Base-by-base conservation (phyloP, 208 protist genomes). In the Acanthamoeba triangularis region DNA sequence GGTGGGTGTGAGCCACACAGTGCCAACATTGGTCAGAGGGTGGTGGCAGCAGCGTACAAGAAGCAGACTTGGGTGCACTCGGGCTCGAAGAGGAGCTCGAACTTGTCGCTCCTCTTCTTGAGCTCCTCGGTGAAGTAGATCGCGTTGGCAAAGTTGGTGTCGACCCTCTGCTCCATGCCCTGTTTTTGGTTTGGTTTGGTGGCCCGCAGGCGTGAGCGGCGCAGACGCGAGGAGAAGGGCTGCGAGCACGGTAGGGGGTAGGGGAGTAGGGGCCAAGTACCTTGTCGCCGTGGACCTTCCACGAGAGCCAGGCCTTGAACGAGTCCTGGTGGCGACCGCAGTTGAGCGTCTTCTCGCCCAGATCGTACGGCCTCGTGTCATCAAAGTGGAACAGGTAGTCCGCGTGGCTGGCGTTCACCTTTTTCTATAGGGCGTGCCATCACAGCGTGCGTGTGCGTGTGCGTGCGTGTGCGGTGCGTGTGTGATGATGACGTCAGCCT, bases 301-400 rank as follows among this genome's bases (percentile, higher is more conserved):
- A 96, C 30, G 84, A 72, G 52, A 96, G 52, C 95, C 95, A 96
- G 23, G 97, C 33, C 95, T 96, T 96, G 44, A 96, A 82, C 14
- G 95, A 72, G 69, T 96, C 95, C 30, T 88, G 44, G 30, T 88
- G 94, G 25, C 95, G 56, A 44, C 95, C 95, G 87, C 95, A 96
- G 35, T 96, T 88, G 59, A 96, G 94, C 20, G 95, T 96, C 47
- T 90, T 76, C 49, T 96, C 95, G 35, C 95, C 95, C 67, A 96
- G 56, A 74, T 96, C 95, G 47, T 92, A 93, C 33, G 94, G 84
- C 44, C 33, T 44, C 20, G 33, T 44, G 61, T 95, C 90, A 28
- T 91, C 47, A n/a, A 78, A 63, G 35, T 96, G 95, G 95, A 96
- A 96, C 37, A 96, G 88, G 80, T 96, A 96, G 44, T 96, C 95